Evolutionary conservation across 1,284 basidiomycete species (phyloP).

Genomic region (Crepidotus sp.): DNA sequence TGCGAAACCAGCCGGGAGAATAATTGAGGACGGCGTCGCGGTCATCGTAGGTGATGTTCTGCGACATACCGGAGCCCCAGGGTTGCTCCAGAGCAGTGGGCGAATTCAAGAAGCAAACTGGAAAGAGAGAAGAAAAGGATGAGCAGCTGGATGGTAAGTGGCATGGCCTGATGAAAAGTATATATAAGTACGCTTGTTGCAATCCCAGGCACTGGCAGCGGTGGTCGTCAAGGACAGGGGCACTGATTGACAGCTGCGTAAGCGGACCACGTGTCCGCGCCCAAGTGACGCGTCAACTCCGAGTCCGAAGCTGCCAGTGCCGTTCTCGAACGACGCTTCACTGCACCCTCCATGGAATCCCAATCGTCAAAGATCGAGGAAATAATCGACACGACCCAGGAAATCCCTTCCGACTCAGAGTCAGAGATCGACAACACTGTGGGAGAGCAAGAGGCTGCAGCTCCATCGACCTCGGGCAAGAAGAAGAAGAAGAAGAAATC

Average conservation of each 20-base stretch:
- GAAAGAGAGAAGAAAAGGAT: background rate
- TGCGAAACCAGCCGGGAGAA: slow-evolving; percentile 20
- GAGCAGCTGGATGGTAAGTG: background rate
- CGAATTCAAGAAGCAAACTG: background rate
- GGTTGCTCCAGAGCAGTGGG: background rate
- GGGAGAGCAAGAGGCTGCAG: slow-evolving; percentile 16
- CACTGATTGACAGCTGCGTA: too few relatives aligned
- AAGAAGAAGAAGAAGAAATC: slow-evolving; percentile 74
- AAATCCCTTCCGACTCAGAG: slow-evolving; percentile 25
- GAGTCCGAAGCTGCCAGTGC: too few relatives aligned
- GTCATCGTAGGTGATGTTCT: slow-evolving; percentile 23
- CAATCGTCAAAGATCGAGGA: slow-evolving; percentile 34
- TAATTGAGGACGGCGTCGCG: slow-evolving; percentile 21
- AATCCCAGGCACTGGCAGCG: too few relatives aligned
- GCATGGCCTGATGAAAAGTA: background rate
- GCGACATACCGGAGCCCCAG: slow-evolving; percentile 1
- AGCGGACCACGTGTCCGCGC: too few relatives aligned
- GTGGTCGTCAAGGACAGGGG: too few relatives aligned
- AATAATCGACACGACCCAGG: slow-evolving; percentile 32
- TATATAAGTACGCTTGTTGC: background rate
- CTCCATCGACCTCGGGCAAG: slow-evolving; percentile 38
- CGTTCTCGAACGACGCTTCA: too few relatives aligned
- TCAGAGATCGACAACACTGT: slow-evolving; percentile 27
- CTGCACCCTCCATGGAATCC: slow-evolving; percentile 18
- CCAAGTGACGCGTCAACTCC: too few relatives aligned